phyloP scores from a whole-genome alignment of 139 green algal genomes.

The Ettlia oleoabundans region DNA sequence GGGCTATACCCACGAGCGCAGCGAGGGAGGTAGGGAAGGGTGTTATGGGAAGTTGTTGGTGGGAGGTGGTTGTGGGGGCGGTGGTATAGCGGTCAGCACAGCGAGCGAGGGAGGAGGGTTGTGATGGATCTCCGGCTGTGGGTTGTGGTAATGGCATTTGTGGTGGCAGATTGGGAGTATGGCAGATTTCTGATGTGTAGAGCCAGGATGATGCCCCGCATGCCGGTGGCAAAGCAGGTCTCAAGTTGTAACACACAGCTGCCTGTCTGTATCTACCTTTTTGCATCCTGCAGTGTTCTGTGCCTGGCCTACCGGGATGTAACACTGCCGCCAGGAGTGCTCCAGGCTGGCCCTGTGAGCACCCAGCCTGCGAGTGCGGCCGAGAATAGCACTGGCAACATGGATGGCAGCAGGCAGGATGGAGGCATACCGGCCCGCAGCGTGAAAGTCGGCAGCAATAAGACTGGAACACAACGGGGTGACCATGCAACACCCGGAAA shows the following conservation, averaged over 20 bases:
- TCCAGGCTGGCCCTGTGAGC: background rate
- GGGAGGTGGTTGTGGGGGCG: too few relatives aligned
- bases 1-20: slow-evolving; percentile 54
- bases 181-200: background rate
- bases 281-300: slow-evolving; percentile 59
- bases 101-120: too few relatives aligned
- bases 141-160: too few relatives aligned
- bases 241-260: too few relatives aligned
- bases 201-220: too few relatives aligned
- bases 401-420: background rate
- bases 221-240: too few relatives aligned
- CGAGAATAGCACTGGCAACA: background rate
- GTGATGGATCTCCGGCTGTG: too few relatives aligned
- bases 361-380: background rate
- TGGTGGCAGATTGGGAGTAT: background rate
- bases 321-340: slow-evolving; percentile 21
- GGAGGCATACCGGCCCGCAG: background rate
- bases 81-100: too few relatives aligned
- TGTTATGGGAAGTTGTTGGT: background rate
- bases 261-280: background rate
- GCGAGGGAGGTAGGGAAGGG: background rate
- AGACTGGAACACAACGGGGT: background rate
- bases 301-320: slow-evolving; percentile 79
- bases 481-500: background rate
- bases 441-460: background rate